Evolutionary conservation across 2,329 filamentous ascomycete species (phyloP).

Genomic region (Elsinoe necatrix): DNA sequence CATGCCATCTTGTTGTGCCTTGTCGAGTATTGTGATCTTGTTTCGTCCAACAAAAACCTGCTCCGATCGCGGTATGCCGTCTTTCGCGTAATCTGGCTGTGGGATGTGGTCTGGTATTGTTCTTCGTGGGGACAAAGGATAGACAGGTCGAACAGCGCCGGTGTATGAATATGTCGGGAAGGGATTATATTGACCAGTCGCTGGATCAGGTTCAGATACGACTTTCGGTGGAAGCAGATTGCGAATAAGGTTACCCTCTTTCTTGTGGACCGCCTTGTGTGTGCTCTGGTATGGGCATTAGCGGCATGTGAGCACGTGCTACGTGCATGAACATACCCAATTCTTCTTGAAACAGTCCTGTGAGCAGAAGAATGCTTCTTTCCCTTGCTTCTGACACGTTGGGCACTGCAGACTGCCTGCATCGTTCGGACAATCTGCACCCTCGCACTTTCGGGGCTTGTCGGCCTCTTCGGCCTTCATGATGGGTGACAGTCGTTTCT

Average conservation of each 20-base stretch:
- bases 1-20: slow-evolving; percentile 78
- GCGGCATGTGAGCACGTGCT: slow-evolving; percentile 22
- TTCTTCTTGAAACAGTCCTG: slow-evolving; percentile 99
- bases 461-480: slow-evolving; percentile 10
- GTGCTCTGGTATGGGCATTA: slow-evolving; percentile 49
- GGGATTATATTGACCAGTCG: slow-evolving; percentile 81
- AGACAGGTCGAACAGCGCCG: slow-evolving; percentile 69
- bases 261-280: slow-evolving; percentile 80
- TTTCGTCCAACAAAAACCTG: slow-evolving; percentile 58
- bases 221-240: slow-evolving; percentile 68
- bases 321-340: slow-evolving; percentile 58
- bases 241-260: slow-evolving; percentile 63
- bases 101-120: slow-evolving; percentile 70
- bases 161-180: slow-evolving; percentile 82
- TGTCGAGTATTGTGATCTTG: slow-evolving; percentile 74
- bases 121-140: slow-evolving; percentile 58
- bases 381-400: slow-evolving; percentile 82
- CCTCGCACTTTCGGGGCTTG: slow-evolving; percentile 49
- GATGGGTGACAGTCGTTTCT: not conserved
- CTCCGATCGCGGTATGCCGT: slow-evolving; percentile 65
- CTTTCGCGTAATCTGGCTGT: slow-evolving; percentile 77
- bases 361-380: slow-evolving; percentile 92
- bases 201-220: slow-evolving; percentile 86
- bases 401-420: slow-evolving; percentile 85
- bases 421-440: slow-evolving; percentile 77